Evolutionary conservation across 176 grass and related monocot species (phyloP).

Genomic region (Zizania latifolia): DNA sequence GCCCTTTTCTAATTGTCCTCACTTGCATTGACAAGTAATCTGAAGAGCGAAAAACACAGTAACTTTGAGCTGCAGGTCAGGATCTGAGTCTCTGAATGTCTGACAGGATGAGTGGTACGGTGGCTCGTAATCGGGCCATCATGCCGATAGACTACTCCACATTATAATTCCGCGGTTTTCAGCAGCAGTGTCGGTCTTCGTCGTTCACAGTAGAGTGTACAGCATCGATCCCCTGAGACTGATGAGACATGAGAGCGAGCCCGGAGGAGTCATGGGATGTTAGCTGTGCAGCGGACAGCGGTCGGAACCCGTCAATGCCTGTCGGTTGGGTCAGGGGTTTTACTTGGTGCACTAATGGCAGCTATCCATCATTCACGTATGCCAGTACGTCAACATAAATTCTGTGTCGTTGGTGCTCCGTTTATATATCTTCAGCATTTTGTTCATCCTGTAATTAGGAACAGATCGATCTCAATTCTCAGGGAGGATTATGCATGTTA

Average conservation of each 20-base stretch:
- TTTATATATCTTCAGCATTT: background rate
- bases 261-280: background rate
- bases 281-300: background rate
- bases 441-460: background rate
- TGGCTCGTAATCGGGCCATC: background rate
- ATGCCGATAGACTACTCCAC: too few relatives aligned
- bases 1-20: background rate
- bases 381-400: too few relatives aligned
- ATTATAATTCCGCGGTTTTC: background rate
- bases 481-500: background rate
- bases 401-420: background rate
- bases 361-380: background rate
- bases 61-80: background rate
- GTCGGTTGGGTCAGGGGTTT: constrained; percentile 21
- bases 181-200: too few relatives aligned
- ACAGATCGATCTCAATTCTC: background rate
- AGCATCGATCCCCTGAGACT: background rate
- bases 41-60: background rate
- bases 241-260: background rate
- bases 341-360: constrained; percentile 10
- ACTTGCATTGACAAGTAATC: background rate
- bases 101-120: background rate
- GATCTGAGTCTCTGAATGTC: background rate
- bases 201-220: background rate
- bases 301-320: constrained; percentile 4